A percentile compares a stretch with the other conserved stretches of the same genome.
Conservation (phyloP, 2,329 filamentous ascomycete species). For the Epichloe hybrida region DNA sequence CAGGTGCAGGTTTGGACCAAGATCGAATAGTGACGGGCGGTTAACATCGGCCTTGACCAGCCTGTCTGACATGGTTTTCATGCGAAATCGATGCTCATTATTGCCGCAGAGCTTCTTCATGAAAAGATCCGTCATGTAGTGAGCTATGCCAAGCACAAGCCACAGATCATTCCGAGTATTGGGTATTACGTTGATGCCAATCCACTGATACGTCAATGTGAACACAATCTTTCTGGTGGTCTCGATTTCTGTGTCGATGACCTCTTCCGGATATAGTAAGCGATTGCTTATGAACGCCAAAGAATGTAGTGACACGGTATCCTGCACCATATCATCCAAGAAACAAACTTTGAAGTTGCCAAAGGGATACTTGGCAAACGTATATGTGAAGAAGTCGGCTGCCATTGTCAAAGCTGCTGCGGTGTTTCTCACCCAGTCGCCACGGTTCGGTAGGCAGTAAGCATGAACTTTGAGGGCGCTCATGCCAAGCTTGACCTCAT, state of each 20-base stretch:
- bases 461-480: slow-evolving; percentile 82
- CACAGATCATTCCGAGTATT: slow-evolving; percentile 71
- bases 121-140: slow-evolving; percentile 91
- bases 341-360: slow-evolving; percentile 88
- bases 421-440: slow-evolving; percentile 73
- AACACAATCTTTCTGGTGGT: slow-evolving; percentile 71
- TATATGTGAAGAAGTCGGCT: slow-evolving; percentile 81
- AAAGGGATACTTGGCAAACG: slow-evolving; percentile 83
- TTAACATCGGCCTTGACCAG: slow-evolving; percentile 71
- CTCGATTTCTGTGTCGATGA: slow-evolving; percentile 75
- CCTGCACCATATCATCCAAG: slow-evolving; percentile 71
- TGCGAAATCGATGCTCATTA: slow-evolving; percentile 84
- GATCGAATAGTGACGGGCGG: slow-evolving; percentile 67
- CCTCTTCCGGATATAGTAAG: slow-evolving; percentile 69
- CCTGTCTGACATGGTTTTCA: slow-evolving; percentile 72
- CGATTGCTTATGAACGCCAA: slow-evolving; percentile 79
- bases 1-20: slow-evolving; percentile 65
- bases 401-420: slow-evolving; percentile 74
- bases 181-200: slow-evolving; percentile 82
- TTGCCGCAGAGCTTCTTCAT: slow-evolving; percentile 84
- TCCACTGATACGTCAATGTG: slow-evolving; percentile 82
- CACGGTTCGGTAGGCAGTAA: slow-evolving; percentile 76
- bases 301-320: slow-evolving; percentile 66
- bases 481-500: slow-evolving; percentile 79
- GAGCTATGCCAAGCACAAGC: slow-evolving; percentile 79